phyloP scores from a whole-genome alignment of 345 rosid genomes.

The Sisymbrium irio region DNA sequence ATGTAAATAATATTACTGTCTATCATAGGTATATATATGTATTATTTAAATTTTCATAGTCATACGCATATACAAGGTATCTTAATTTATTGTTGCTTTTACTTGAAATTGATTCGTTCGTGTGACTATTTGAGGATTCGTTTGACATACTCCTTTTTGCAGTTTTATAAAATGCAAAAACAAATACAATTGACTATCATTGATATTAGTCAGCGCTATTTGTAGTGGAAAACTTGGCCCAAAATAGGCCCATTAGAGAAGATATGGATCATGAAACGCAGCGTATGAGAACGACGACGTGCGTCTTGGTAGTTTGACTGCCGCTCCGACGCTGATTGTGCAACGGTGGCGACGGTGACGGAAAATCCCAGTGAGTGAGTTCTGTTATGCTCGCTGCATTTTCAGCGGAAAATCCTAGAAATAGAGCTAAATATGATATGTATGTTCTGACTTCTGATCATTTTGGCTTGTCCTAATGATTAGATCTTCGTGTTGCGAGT shows the following conservation, averaged over 20 bases:
- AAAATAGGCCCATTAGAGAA: slow-evolving; percentile 12
- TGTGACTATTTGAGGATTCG: too few relatives aligned
- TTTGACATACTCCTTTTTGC: too few relatives aligned
- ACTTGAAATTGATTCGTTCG: too few relatives aligned
- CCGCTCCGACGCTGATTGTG: slow-evolving; percentile 19
- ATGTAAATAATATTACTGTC: too few relatives aligned
- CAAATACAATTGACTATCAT: too few relatives aligned
- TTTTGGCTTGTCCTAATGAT: neutral
- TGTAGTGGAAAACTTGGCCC: neutral
- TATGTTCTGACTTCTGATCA: neutral
- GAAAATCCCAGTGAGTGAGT: slow-evolving; percentile 15
- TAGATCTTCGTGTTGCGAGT: neutral
- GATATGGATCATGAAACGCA: neutral
- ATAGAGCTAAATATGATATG: neutral
- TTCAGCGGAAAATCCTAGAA: too few relatives aligned
- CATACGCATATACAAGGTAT: too few relatives aligned
- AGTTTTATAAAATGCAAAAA: too few relatives aligned
- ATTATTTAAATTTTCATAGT: too few relatives aligned
- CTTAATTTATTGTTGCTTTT: too few relatives aligned
- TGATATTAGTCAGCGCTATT: neutral
- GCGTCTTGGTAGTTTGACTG: slow-evolving; percentile 8
- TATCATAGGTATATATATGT: too few relatives aligned
- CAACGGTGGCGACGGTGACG: slow-evolving; percentile 25
- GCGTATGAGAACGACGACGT: neutral
- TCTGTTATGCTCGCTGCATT: neutral